These are phyloP conservation scores for Podaxis sp. DNA, from an alignment of 768 basidiomycete genomes.

Conservation along the genomic window DNA sequence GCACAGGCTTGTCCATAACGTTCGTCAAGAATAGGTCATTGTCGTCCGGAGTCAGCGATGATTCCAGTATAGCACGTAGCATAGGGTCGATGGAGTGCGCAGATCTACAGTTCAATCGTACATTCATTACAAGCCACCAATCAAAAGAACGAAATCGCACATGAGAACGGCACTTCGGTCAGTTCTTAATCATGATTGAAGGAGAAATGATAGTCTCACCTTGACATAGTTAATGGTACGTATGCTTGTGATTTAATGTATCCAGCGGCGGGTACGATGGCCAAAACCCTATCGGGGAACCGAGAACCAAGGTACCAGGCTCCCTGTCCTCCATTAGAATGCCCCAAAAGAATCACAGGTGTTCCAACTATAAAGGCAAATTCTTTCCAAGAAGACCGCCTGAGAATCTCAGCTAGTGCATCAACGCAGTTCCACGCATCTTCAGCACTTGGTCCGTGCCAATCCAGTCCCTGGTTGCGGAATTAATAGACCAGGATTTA, in stretches of 20 bases:
- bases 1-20: slow-evolving; percentile 60
- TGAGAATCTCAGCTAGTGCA: slow-evolving; percentile 50
- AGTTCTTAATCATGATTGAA: not conserved
- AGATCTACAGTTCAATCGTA: slow-evolving; percentile 35
- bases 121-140: not conserved
- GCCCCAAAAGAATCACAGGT: slow-evolving; percentile 72
- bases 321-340: slow-evolving; percentile 94
- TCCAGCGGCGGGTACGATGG: slow-evolving; percentile 73
- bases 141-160: not conserved
- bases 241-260: slow-evolving; percentile 90
- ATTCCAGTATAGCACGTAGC: slow-evolving; percentile 68
- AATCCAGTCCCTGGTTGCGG: slow-evolving; percentile 72
- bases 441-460: slow-evolving; percentile 80
- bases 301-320: slow-evolving; percentile 77
- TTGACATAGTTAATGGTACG: slow-evolving; percentile 67
- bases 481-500: not conserved
- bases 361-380: slow-evolving; percentile 39
- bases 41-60: slow-evolving; percentile 78
- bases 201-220: slow-evolving; percentile 28
- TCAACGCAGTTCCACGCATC: slow-evolving; percentile 68
- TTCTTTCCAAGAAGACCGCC: slow-evolving; percentile 33
- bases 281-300: slow-evolving; percentile 73
- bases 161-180: not conserved
- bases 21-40: slow-evolving; percentile 87
- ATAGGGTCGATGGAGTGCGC: slow-evolving; percentile 78